Percentiles rank a stretch among this genome's conserved stretches.
Evolutionary conservation across 352 stramenopile species (phyloP).

Genomic region (Peronospora tabacina): DNA sequence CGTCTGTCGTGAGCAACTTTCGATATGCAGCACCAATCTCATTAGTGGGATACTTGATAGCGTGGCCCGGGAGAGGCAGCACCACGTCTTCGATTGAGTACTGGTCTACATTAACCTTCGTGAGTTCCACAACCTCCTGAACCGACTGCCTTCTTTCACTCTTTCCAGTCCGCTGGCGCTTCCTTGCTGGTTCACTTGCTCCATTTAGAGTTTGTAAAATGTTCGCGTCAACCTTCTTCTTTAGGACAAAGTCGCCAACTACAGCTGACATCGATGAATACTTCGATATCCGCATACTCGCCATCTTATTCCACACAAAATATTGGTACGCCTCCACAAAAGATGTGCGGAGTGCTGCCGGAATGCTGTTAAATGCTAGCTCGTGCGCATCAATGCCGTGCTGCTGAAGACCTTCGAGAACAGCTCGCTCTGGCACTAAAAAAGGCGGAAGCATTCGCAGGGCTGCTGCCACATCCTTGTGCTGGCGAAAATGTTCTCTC

Average conservation of each 20-base stretch:
- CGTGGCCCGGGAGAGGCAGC: conserved; percentile 88
- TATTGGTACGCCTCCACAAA: conserved; percentile 87
- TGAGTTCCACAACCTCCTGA: conserved; percentile 53
- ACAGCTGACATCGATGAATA: conserved; percentile 48
- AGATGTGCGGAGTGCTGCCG: conserved; percentile 44
- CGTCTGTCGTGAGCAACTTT: conserved; percentile 47
- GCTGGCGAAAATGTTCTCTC: conserved; percentile 70
- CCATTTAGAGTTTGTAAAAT: conserved; percentile 8
- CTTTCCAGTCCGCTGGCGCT: conserved; percentile 29
- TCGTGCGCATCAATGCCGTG: conserved; percentile 70
- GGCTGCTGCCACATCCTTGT: conserved; percentile 74
- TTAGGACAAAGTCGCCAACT: conserved; percentile 87
- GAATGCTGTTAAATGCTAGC: conserved; percentile 59
- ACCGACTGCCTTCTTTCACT: conserved; percentile 11
- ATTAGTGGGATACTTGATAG: conserved; percentile 81
- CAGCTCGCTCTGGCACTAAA: conserved; percentile 55
- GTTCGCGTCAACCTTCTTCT: conserved; percentile 15
- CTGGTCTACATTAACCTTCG: conserved; percentile 69
- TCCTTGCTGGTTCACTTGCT: conserved; percentile 23
- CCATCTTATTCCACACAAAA: conserved; percentile 94
- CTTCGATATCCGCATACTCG: conserved; percentile 79
- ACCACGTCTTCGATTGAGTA: conserved; percentile 93
- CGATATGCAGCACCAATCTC: conserved; percentile 39
- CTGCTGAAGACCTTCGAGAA: conserved; percentile 66
- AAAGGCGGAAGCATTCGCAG: conserved; percentile 74